Conservation (phyloP, 2,329 filamentous ascomycete species). For the Dactylellina cionopaga region DNA sequence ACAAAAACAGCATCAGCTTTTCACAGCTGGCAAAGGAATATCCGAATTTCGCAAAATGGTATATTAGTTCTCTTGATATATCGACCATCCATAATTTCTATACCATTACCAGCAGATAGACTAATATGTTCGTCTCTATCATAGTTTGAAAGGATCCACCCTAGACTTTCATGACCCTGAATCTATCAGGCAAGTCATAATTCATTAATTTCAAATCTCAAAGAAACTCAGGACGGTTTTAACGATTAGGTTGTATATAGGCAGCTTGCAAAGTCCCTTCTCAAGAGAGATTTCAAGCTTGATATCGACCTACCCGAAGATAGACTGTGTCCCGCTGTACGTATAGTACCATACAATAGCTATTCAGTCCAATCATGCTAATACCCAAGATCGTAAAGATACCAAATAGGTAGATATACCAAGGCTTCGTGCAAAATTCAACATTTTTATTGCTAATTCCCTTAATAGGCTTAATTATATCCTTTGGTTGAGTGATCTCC, state of each 20-base stretch:
- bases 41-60: conserved; percentile 68
- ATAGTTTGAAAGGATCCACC: conserved; percentile 67
- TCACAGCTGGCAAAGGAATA: conserved; percentile 69
- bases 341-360: conserved; percentile 52
- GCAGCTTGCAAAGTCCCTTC: conserved; percentile 78
- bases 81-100: neutral
- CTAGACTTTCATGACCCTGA: conserved; percentile 83
- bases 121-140: neutral
- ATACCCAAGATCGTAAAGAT: conserved; percentile 16
- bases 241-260: conserved; percentile 58
- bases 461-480: conserved; percentile 82
- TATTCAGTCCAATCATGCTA: neutral
- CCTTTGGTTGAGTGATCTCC: conserved; percentile 82
- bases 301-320: conserved; percentile 76
- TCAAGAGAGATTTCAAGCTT: conserved; percentile 79
- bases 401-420: conserved; percentile 54
- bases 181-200: conserved; percentile 75
- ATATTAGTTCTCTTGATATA: too few relatives aligned
- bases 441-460: neutral
- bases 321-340: conserved; percentile 84
- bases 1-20: conserved; percentile 72
- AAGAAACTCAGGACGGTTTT: neutral
- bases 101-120: conserved; percentile 28
- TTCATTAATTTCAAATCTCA: neutral
- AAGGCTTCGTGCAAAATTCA: neutral